Evolutionary conservation across 2,329 filamentous ascomycete species (phyloP).

Genomic region (Bipolaris gigantea): DNA sequence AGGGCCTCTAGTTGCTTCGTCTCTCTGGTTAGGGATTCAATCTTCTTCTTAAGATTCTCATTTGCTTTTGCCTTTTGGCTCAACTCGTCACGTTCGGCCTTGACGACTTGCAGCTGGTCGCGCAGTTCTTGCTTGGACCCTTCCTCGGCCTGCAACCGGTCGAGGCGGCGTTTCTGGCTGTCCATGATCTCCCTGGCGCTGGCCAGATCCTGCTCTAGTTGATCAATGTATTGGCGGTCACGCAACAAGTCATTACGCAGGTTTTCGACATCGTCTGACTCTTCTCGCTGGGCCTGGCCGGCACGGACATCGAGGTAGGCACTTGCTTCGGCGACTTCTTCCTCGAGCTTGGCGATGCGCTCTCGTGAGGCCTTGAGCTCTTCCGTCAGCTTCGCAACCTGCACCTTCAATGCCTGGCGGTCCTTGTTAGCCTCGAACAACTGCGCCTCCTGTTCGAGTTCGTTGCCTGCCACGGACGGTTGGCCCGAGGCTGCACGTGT

Average conservation of each 20-base stretch:
- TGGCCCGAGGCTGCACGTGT: constrained; percentile 36
- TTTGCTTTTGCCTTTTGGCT: constrained; percentile 54
- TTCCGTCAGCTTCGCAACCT: constrained; percentile 45
- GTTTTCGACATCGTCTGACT: constrained; percentile 50
- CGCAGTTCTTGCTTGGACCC: constrained; percentile 53
- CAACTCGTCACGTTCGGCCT: constrained; percentile 54
- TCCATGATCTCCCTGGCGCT: constrained; percentile 49
- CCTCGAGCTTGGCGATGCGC: constrained; percentile 51
- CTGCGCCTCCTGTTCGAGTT: constrained; percentile 55
- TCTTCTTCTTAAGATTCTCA: constrained; percentile 58
- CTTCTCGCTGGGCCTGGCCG: constrained; percentile 39
- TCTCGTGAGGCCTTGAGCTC: constrained; percentile 49
- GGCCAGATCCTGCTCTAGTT: constrained; percentile 52
- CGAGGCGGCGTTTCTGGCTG: constrained; percentile 51
- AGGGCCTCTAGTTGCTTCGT: constrained; percentile 49
- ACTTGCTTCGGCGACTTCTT: constrained; percentile 52
- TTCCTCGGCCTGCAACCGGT: constrained; percentile 47
- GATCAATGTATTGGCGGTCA: constrained; percentile 54
- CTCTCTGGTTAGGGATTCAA: constrained; percentile 53
- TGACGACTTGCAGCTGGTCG: constrained; percentile 54
- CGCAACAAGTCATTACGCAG: constrained; percentile 49
- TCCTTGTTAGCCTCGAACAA: constrained; percentile 53
- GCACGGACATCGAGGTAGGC: constrained; percentile 50
- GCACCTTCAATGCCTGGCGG: constrained; percentile 48
- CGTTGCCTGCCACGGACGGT: constrained; percentile 36